Percentiles rank a stretch among this genome's conserved stretches.
phyloP scores from a whole-genome alignment of 306 rosid genomes.

The Myrica gale region DNA sequence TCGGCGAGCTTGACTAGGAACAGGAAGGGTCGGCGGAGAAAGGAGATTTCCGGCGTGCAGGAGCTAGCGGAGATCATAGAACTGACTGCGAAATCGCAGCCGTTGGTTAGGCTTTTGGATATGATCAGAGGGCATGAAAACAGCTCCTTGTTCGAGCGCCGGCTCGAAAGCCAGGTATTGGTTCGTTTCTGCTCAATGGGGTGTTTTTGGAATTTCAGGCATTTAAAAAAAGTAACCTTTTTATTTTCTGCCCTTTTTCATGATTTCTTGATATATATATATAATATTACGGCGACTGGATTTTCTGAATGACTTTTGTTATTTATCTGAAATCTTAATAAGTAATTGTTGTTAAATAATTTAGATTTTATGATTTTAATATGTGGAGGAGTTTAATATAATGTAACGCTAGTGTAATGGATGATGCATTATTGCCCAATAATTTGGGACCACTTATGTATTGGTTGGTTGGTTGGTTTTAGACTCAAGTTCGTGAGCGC shows the following conservation, averaged over 20 bases:
- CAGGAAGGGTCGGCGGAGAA: slow-evolving; percentile 31
- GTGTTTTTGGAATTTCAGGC: slow-evolving; percentile 25
- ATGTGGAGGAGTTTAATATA: too few relatives aligned
- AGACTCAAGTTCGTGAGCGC: too few relatives aligned
- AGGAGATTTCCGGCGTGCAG: slow-evolving; percentile 37
- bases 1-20: slow-evolving; percentile 69
- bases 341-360: too few relatives aligned
- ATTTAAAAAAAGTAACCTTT: neutral
- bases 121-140: slow-evolving; percentile 54
- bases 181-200: slow-evolving; percentile 7
- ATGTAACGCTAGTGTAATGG: neutral
- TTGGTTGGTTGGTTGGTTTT: slow-evolving; percentile 15
- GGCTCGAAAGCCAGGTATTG: slow-evolving; percentile 70
- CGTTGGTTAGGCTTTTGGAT: slow-evolving; percentile 53
- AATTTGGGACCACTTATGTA: slow-evolving; percentile 51
- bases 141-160: slow-evolving; percentile 65
- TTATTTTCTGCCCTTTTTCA: too few relatives aligned
- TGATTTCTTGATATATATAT: too few relatives aligned
- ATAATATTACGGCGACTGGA: too few relatives aligned
- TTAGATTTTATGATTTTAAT: too few relatives aligned
- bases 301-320: too few relatives aligned
- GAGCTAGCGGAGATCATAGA: slow-evolving; percentile 30
- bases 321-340: too few relatives aligned
- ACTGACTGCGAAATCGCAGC: slow-evolving; percentile 42
- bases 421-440: slow-evolving; percentile 37